Base-by-base conservation (phyloP, 768 basidiomycete species). In the Asterophora lycoperdoides region DNA sequence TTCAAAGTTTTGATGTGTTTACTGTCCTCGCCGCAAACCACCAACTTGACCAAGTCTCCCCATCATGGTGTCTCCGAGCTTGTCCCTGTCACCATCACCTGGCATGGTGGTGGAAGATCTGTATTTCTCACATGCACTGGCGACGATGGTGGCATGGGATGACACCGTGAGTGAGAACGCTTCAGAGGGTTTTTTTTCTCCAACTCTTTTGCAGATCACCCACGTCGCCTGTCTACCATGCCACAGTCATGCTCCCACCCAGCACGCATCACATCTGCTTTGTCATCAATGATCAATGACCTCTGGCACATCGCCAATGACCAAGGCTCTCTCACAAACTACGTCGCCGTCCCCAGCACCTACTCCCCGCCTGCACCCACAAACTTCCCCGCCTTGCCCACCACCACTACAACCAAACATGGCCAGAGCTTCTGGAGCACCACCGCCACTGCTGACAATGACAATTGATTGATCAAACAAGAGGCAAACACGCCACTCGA, bases 201-300 rank as follows among this genome's bases (percentile, higher is more conserved):
- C 47, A 43, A 55, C 53, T 54, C 42, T 6, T n/a, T 26, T 46
- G 32, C 52, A 68, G 68, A 56, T 66, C 65, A 8, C 60, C 67
- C 14, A 55, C 54, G 7, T 66, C 70, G 1, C 54, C 63, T 19
- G 53, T 66, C 10, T 75, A 63, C 60, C 55, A 62, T 26, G 64
- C 70, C 3, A 70, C 64, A n/a, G 70, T 79, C 39, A 29, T 58
- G 38, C 79, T 98, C 0, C 80, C 82, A 8, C 92, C 93, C 0
- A 95, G 95, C 13, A 93, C 93, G 0, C 93, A 97, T 62, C 89
- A 93, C 55, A 77, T 97, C 63, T 90, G 93, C 49, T 98, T 96
- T 74, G 80, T 97, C 55, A n/a, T n/a, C n/a, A n/a, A n/a, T n/a
- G n/a, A 89, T 98, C 52, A 94, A 98, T 64, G 89, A 87, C 40